These are phyloP conservation scores for Cymbopogon citratus DNA, from an alignment of 176 grass and related monocot genomes.

Conservation along the genomic window DNA sequence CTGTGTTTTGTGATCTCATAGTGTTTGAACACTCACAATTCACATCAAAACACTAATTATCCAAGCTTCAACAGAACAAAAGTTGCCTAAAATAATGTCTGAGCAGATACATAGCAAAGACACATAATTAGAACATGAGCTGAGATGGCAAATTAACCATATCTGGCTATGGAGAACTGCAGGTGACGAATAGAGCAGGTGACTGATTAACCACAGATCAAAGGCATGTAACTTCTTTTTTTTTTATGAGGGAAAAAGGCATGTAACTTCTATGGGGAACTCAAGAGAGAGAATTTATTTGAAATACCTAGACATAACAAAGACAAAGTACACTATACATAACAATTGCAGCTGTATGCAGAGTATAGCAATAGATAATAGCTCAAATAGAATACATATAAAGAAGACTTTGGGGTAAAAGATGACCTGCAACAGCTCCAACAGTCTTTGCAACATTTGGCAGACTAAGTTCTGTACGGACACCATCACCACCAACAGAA, in stretches of 20 bases:
- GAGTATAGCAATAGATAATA: constrained; percentile 8
- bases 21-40: background rate
- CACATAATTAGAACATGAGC: background rate
- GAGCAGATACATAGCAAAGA: background rate
- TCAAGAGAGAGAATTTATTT: background rate
- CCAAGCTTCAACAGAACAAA: background rate
- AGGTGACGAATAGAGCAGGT: background rate
- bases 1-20: background rate
- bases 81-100: background rate
- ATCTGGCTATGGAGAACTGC: background rate
- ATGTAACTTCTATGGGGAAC: background rate
- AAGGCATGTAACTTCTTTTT: background rate
- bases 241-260: too few species aligned
- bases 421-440: constrained; percentile 68
- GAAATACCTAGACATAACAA: background rate
- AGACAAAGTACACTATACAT: background rate
- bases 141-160: background rate
- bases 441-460: constrained; percentile 80
- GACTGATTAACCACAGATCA: background rate
- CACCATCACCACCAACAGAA: constrained; percentile 91
- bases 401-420: background rate
- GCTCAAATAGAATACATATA: background rate
- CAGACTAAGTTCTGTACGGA: constrained; percentile 88
- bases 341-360: background rate
- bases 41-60: background rate